Evolutionary conservation across 148 eudicot species (phyloP), one percentile per base, ranked within the genome.

Genomic region (Cornus florida): DNA sequence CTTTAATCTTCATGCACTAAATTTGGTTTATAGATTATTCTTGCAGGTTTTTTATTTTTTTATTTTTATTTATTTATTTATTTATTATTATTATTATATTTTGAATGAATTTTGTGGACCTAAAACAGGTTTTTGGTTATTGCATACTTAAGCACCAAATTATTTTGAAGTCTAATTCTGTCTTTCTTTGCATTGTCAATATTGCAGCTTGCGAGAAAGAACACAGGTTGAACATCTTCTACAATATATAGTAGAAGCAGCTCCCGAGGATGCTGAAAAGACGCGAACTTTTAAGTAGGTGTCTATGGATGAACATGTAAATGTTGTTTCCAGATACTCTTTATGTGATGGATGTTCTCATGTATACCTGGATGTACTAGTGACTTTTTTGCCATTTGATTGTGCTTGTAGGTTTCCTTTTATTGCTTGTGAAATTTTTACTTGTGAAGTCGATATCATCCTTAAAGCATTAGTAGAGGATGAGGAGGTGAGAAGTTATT

Each of bases 361-460:
- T 14, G 59, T 62, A 62, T 17, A n/a, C 66, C 46, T 62, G 74
- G 66, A 62, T 84, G 67, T 35, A 56, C 41, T 65, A 69, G 6
- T 28, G 28, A 69, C 23, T 53, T 2, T 12, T 53, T 53, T 53
- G 59, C 59, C 17, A 53, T 50, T 69, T 72, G 62, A 67, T 74
- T 60, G 20, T 73, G 12, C 50, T 17, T 75, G 78, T 64, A 95
- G 99, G 91, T 92, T 93, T 83, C 99, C 99, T 79, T 93, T 95
- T 73, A 81, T 95, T 85, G 87, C 97, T 67, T 95, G 97, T 86
- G 99, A 95, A 84, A 93, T 95, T 69, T 89, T 95, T 74, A 93
- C 97, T 22, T 95, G 98, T 89, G 98, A 95, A 84, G 98, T 95
- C 82, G 98, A 95, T 89, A 87, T 91, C 70, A 93, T 95, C 74